A percentile compares a stretch with the other conserved stretches of the same genome.
These are phyloP conservation scores for Porphyrellus cyaneotinctus DNA, from an alignment of 768 basidiomycete genomes.

Conservation along the genomic window DNA sequence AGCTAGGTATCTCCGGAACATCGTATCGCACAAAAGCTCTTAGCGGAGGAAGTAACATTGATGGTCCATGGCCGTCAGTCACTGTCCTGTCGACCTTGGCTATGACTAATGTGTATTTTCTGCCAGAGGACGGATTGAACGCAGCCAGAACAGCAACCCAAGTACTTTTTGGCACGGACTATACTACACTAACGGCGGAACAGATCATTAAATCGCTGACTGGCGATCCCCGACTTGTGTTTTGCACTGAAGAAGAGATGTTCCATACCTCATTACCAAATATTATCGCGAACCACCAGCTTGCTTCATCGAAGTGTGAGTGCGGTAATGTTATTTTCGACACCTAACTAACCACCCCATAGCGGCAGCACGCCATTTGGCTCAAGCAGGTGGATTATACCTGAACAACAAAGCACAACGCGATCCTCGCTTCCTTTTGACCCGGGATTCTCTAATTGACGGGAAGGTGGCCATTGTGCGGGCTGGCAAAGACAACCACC, in stretches of 20 bases:
- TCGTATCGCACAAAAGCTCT: conserved; percentile 45
- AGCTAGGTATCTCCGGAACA: conserved; percentile 31
- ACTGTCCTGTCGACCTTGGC: neutral
- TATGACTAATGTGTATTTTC: neutral
- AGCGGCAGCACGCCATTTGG: conserved; percentile 66
- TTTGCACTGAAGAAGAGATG: conserved; percentile 49
- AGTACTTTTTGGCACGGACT: conserved; percentile 41
- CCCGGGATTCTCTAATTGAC: conserved; percentile 51
- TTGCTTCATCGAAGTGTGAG: conserved; percentile 64
- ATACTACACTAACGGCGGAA: conserved; percentile 44
- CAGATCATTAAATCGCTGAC: conserved; percentile 59
- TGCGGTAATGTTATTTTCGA: conserved; percentile 5
- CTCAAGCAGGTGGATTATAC: conserved; percentile 65
- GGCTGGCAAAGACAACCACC: conserved; percentile 69
- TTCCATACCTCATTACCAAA: conserved; percentile 52
- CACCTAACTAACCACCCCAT: conserved; percentile 7
- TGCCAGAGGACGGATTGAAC: conserved; percentile 36
- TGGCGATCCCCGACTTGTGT: conserved; percentile 61
- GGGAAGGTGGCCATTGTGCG: conserved; percentile 59
- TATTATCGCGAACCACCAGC: conserved; percentile 53
- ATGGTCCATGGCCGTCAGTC: conserved; percentile 55
- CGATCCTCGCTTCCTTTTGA: conserved; percentile 45
- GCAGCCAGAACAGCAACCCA: conserved; percentile 43
- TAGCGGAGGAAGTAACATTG: conserved; percentile 57
- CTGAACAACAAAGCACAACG: conserved; percentile 59